These are phyloP conservation scores for Diaporthe velutina DNA, from an alignment of 2,329 filamentous ascomycete species.

Conservation along the genomic window DNA sequence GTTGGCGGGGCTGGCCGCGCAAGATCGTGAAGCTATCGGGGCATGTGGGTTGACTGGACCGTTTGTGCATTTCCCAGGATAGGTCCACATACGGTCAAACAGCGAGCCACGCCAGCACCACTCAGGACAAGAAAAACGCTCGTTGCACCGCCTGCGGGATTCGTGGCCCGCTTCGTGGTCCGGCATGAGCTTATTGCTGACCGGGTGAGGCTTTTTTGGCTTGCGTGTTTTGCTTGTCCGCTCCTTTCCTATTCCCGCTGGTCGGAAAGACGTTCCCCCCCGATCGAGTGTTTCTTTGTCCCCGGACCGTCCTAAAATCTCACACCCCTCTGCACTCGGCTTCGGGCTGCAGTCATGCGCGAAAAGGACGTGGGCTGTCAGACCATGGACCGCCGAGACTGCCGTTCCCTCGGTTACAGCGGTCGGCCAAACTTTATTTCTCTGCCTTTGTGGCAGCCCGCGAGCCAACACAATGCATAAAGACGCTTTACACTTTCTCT, in stretches of 20 bases:
- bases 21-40: background rate
- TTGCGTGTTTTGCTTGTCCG: background rate
- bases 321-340: background rate
- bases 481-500: too few species aligned
- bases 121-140: background rate
- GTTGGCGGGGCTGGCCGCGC: background rate
- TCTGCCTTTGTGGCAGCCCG: background rate
- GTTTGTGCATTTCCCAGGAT: background rate
- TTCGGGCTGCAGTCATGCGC: constrained; percentile 20
- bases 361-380: background rate
- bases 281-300: background rate
- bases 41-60: background rate
- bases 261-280: constrained; percentile 3
- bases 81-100: background rate
- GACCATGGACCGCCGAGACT: constrained; percentile 9
- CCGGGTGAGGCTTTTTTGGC: background rate
- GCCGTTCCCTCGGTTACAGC: constrained; percentile 12
- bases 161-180: constrained; percentile 7
- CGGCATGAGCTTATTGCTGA: constrained; percentile 12
- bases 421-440: constrained; percentile 8
- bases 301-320: constrained; percentile 19
- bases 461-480: background rate
- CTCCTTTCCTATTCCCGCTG: background rate
- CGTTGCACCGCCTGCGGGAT: constrained; percentile 8
- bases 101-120: constrained; percentile 4